Base-by-base conservation (phyloP, 148 eudicot species). In the Vaccinium vitisidaea region DNA sequence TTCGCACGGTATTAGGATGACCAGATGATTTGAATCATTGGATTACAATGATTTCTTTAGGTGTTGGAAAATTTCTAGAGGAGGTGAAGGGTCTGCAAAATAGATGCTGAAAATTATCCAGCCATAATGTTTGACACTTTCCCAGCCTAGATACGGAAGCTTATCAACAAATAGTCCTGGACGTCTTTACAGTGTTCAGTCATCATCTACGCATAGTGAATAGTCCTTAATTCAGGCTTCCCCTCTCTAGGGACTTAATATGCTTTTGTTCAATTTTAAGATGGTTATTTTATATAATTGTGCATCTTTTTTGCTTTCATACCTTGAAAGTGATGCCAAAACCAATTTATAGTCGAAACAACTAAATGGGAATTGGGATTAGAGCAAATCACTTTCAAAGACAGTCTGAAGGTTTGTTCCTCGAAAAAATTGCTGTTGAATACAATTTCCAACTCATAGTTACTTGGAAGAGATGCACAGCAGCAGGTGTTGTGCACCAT, bases 11-110 rank as follows among this genome's bases (percentile, higher is more conserved):
- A 4, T 58, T 16, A 6, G 30, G 30, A 25, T 58, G 82, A 36
- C 30, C 52, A 58, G 30, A 59, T 80, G 82, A 15, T 58, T 58
- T 58, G 48, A 32, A 80, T 58, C 7, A 79, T 79, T 43, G 55
- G 82, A 79, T 36, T 58, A 46, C 12, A 69, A 14, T 3, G 19
- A 58, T 54, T 80, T 56, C 19, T 58, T 32, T 56, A 36, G 71
- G 69, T 30, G 50, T 80, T 56, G 59, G 58, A 25, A 80, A 78
- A 53, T 55, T 21, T 55, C 52, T 58, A 27, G 70, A 63, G 82
- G 32, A 77, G n/a, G 55, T 11, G 43, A 36, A 56, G 65, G 49
- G 25, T 79, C 81, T 27, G 46, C 65, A 32, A 56, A 74, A 74
- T 50, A 54, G 81, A 14, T 80, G 30, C 30, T 80, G 8, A 19